phyloP scores from a whole-genome alignment of 768 basidiomycete genomes.

The Xerocomus spinulosus region DNA sequence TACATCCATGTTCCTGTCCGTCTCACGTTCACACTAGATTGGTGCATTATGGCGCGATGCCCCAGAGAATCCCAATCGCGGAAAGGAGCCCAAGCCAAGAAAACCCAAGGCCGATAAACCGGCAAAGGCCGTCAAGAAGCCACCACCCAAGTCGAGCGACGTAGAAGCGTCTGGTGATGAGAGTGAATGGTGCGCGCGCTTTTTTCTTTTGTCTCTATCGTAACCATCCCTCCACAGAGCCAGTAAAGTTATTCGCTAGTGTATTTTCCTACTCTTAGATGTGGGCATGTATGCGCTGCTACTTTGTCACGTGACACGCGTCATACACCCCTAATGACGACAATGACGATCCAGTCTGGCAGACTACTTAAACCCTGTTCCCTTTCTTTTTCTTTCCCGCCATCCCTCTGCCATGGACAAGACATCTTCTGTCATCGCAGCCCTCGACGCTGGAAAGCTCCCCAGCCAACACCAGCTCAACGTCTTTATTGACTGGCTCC shows the following conservation, averaged over 20 bases:
- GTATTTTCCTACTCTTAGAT: no score
- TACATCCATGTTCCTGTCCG: neutral
- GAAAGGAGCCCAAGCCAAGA: constrained; percentile 44
- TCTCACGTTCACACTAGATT: constrained; percentile 38
- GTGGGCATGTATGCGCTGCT: constrained; percentile 14
- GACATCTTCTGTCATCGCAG: constrained; percentile 56
- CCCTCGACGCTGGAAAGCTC: constrained; percentile 66
- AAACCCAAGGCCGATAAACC: constrained; percentile 37
- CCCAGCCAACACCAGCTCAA: constrained; percentile 58
- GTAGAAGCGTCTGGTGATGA: constrained; percentile 22
- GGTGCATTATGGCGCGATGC: constrained; percentile 53
- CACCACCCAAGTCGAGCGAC: constrained; percentile 19
- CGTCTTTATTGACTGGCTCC: constrained; percentile 51
- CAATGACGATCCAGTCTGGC: neutral
- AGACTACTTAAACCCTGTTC: neutral
- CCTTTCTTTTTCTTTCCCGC: neutral
- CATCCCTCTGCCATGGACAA: constrained; percentile 59
- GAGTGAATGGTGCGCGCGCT: constrained; percentile 17
- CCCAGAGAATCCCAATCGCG: constrained; percentile 62
- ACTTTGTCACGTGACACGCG: constrained; percentile 20
- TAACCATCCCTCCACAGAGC: no score
- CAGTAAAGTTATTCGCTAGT: no score
- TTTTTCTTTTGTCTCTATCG: neutral
- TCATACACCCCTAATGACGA: constrained; percentile 21
- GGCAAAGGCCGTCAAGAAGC: constrained; percentile 9